Conservation (phyloP, 768 basidiomycete species). For the Collybiopsis luxurians region DNA sequence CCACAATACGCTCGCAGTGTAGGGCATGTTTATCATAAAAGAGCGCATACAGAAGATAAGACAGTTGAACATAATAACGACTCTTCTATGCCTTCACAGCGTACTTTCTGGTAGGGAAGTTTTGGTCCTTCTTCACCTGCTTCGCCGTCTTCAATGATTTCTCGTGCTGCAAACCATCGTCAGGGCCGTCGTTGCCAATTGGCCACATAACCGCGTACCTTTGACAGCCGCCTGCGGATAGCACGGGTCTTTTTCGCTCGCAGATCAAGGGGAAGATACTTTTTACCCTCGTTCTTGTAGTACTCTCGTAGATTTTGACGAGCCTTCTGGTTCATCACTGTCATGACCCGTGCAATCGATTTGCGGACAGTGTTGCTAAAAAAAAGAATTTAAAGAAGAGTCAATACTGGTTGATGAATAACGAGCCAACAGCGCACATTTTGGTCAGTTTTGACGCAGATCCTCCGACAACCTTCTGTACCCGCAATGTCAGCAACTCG, state of each 20-base stretch:
- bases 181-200: too few species aligned
- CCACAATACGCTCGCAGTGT: neutral
- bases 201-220: conserved; percentile 44
- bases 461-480: conserved; percentile 97
- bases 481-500: conserved; percentile 90
- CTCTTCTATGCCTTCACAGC: conserved; percentile 85
- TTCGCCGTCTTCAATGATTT: conserved; percentile 82
- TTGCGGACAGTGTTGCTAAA: conserved; percentile 94
- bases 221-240: conserved; percentile 92
- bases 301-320: conserved; percentile 96
- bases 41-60: conserved; percentile 1
- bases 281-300: conserved; percentile 98
- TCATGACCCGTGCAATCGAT: conserved; percentile 96
- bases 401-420: neutral
- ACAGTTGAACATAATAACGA: neutral
- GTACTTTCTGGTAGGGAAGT: conserved; percentile 93
- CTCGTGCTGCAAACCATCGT: conserved; percentile 60
- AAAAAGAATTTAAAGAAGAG: neutral
- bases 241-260: conserved; percentile 98
- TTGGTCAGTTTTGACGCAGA: conserved; percentile 94
- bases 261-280: conserved; percentile 95
- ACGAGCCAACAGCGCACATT: conserved; percentile 64
- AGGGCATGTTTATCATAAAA: neutral
- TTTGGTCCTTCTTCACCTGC: conserved; percentile 91
- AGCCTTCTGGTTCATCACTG: conserved; percentile 97